Evolutionary conservation across 306 rosid species (phyloP).

Genomic region (Dryas octopetala): DNA sequence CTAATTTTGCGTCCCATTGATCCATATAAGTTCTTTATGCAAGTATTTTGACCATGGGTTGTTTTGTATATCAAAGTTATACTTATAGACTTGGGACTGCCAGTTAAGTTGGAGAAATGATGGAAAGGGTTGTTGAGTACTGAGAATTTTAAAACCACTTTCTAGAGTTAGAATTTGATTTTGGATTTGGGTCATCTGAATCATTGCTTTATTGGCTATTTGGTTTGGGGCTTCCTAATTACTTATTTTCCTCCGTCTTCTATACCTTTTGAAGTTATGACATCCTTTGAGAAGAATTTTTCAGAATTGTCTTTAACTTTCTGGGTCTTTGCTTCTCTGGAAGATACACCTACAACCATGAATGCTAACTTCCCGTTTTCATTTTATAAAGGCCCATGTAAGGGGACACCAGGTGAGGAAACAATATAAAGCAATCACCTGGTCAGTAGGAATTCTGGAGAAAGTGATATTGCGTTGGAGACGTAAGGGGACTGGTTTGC

Average conservation of each 20-base stretch:
- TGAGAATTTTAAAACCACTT: neutral
- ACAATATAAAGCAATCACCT: slow-evolving; percentile 61
- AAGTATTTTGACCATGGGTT: neutral
- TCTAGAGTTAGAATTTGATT: neutral
- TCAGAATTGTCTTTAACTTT: neutral
- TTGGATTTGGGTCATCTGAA: neutral
- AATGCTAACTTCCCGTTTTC: slow-evolving; percentile 39
- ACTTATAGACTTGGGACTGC: neutral
- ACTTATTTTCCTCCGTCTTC: neutral
- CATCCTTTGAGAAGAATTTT: neutral
- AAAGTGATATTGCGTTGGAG: slow-evolving; percentile 91
- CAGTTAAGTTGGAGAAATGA: neutral
- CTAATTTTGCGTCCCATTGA: neutral
- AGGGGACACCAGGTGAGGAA: slow-evolving; percentile 96
- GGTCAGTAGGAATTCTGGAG: slow-evolving; percentile 91
- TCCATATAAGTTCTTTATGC: neutral
- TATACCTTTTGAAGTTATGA: neutral
- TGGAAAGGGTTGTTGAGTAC: neutral
- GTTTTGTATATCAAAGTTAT: neutral
- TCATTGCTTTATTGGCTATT: neutral
- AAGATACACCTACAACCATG: neutral
- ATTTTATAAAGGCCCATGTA: slow-evolving; percentile 71
- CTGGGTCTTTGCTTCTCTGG: neutral
- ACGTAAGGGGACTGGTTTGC: slow-evolving; percentile 83
- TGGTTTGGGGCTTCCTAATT: neutral